These are phyloP conservation scores for Goffeauzyma gilvescens DNA, from an alignment of 768 basidiomycete species.

Conservation along the genomic window DNA sequence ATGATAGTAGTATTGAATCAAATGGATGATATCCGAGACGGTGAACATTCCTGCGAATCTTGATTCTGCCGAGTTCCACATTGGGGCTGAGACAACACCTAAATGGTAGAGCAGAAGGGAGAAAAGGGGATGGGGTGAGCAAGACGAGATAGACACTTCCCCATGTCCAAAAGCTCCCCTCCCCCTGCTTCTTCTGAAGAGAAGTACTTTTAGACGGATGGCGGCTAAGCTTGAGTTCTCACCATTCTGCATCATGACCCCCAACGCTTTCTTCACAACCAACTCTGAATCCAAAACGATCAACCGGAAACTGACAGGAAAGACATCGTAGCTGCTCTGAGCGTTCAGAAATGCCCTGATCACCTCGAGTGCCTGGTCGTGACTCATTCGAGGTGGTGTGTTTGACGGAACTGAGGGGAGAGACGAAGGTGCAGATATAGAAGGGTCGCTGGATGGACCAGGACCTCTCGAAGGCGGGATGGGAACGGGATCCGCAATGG, in stretches of 20 bases:
- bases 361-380: conserved; percentile 32
- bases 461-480: too few relatives aligned
- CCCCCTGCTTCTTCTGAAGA: too few relatives aligned
- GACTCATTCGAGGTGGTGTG: conserved; percentile 14
- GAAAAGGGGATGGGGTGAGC: too few relatives aligned
- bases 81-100: conserved; percentile 94
- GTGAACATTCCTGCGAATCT: conserved; percentile 97
- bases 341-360: conserved; percentile 70
- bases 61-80: conserved; percentile 91
- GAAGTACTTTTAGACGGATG: too few relatives aligned
- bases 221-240: conserved; percentile 8
- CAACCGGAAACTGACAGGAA: conserved; percentile 87
- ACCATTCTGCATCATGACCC: conserved; percentile 50
- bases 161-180: too few relatives aligned
- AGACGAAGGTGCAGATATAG: too few relatives aligned
- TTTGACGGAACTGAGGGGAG: too few relatives aligned
- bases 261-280: conserved; percentile 80
- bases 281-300: conserved; percentile 93
- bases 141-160: too few relatives aligned
- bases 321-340: conserved; percentile 82
- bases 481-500: too few relatives aligned
- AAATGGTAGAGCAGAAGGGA: too few relatives aligned
- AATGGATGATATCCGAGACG: conserved; percentile 94
- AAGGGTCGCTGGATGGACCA: too few relatives aligned
- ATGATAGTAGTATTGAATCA: conserved; percentile 95